These are phyloP conservation scores for Phaeodactylum tricornutum DNA, from an alignment of 108 stramenopile species.

Conservation along the genomic window DNA sequence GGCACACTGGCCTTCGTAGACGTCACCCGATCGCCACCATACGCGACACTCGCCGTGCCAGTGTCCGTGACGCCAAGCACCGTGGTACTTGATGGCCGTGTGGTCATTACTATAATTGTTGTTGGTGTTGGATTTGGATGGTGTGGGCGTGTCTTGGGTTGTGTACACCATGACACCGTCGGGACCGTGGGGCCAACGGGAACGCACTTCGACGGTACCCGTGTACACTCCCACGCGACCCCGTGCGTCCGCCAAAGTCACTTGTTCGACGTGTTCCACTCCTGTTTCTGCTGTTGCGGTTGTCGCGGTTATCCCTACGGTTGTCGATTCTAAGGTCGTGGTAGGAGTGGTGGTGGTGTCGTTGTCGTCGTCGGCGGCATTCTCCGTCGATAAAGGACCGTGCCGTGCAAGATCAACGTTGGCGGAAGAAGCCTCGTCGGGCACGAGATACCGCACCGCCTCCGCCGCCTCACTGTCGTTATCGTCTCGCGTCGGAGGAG, in stretches of 20 bases:
- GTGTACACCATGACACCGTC: constrained; percentile 3
- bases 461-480: no score
- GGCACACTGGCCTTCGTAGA: constrained; percentile 3
- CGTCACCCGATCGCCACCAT: constrained; percentile 27
- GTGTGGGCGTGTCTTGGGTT: not conserved
- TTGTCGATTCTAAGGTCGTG: no score
- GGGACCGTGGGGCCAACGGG: not conserved
- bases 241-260: constrained; percentile 3
- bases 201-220: not conserved
- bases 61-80: constrained; percentile 26
- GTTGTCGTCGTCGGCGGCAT: no score
- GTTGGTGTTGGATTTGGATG: not conserved
- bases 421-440: no score
- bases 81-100: constrained; percentile 4
- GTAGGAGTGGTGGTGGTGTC: no score
- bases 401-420: no score
- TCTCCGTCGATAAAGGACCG: no score
- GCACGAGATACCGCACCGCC: no score
- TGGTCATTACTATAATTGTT: not conserved
- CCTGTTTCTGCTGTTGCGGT: no score
- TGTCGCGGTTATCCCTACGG: no score
- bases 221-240: constrained; percentile 6
- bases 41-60: constrained; percentile 34
- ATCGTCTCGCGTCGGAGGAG: no score
- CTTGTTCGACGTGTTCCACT: constrained; percentile 2